Evolutionary conservation across 2,329 filamentous ascomycete species (phyloP).

Genomic region (Exserohilum rostratum): DNA sequence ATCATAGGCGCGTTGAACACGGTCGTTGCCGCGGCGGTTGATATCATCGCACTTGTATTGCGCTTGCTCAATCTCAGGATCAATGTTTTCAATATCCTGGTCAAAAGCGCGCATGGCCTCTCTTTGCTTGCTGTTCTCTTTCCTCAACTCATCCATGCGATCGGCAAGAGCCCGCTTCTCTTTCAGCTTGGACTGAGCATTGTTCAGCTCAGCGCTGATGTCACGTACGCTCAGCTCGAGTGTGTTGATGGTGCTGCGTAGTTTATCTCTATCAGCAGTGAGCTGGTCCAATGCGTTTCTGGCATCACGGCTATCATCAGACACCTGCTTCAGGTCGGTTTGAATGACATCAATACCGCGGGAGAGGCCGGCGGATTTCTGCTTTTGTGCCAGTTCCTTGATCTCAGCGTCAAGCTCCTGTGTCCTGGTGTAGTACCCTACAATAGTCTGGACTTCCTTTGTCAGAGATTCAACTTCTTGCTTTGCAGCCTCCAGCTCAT

Average conservation of each 20-base stretch:
- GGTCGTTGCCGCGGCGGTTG: conserved; percentile 70
- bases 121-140: conserved; percentile 70
- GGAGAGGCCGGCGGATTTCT: conserved; percentile 68
- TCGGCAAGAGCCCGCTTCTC: conserved; percentile 74
- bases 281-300: conserved; percentile 71
- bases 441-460: conserved; percentile 77
- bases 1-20: conserved; percentile 73
- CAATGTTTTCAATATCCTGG: conserved; percentile 73
- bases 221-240: conserved; percentile 81
- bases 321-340: conserved; percentile 70
- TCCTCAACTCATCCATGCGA: conserved; percentile 76
- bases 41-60: conserved; percentile 79
- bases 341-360: conserved; percentile 85
- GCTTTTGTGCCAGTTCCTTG: conserved; percentile 74
- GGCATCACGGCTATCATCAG: conserved; percentile 69
- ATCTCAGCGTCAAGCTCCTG: conserved; percentile 74
- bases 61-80: conserved; percentile 76
- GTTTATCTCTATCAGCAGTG: conserved; percentile 72
- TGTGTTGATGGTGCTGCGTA: conserved; percentile 68
- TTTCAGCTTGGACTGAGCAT: conserved; percentile 75
- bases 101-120: conserved; percentile 73
- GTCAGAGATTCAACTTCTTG: conserved; percentile 76
- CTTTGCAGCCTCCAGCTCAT: conserved; percentile 67
- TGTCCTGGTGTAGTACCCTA: conserved; percentile 74
- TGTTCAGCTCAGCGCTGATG: conserved; percentile 72